Base-by-base conservation (phyloP, 2,329 filamentous ascomycete species). In the Chrysoporthe deuterocubensis region DNA sequence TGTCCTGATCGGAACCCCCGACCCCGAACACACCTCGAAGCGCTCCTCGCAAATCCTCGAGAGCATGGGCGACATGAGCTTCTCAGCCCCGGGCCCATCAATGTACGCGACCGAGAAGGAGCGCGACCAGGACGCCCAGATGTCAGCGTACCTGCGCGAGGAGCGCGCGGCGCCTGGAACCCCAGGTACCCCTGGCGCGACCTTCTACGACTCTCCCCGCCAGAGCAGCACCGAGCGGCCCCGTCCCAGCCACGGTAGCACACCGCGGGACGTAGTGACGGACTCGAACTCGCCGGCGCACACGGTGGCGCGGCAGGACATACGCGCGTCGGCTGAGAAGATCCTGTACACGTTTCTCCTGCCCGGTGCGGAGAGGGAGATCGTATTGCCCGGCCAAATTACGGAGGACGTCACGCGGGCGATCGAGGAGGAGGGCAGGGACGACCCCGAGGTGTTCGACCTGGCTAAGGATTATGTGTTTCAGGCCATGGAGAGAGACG, bases 381-480 rank as follows among this genome's bases (percentile, higher is more conserved):
- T 99, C 73, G 94, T 94, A 59, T 87, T 99, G 6, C 95, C 96
- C 0, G 91, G 94, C 70, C 89, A 89, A 44, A 97, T 98, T 75
- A 91, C 95, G 0, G 87, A 92, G 65, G 90, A 94, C 34, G 94
- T 98, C 69, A 96, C 94, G 50, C 86, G 90, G 26, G 88, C 93
- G 16, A 96, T 99, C 71, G 96, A 99, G 80, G 91, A 95, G 73
- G 90, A 93, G 71, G 93, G 93, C 58, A 90, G 96, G 73, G 96
- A 98, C 75, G 96, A 99, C 76, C 96, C 96, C 0, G 96, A 99
- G 78, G 92, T 99, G 14, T 99, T 99, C 75, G 96, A 98, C 77
- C 90, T 93, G 26, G 96, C 96, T 65, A 99, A 99, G 83, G 96
- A 99, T 81, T 99, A 98, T 78, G 96, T 98, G 71, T 99, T 98